Percentiles rank a stretch among this genome's conserved stretches.
Evolutionary conservation across 352 stramenopile species (phyloP).

Genomic region (Phytopythium kandeliae): DNA sequence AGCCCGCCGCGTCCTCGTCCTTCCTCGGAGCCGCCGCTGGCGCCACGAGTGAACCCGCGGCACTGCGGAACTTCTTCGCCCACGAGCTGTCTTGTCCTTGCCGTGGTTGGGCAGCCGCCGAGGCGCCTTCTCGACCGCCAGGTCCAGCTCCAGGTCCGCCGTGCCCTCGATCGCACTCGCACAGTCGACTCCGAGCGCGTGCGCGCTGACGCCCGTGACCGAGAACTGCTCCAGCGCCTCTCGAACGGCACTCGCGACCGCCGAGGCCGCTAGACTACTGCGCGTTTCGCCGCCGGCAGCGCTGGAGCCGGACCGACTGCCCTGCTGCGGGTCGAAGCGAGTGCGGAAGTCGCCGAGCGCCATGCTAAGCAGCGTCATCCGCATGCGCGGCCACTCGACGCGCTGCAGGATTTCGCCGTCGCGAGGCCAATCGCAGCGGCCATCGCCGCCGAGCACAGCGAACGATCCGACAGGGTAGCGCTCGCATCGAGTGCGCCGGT

Average conservation of each 20-base stretch:
- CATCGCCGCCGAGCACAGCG: conserved; percentile 23
- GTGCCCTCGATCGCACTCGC: conserved; percentile 2
- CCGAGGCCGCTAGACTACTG: background rate
- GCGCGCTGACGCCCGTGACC: conserved; percentile 11
- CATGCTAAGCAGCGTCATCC: conserved; percentile 16
- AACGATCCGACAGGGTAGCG: conserved; percentile 20
- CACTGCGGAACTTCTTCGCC: background rate
- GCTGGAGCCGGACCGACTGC: background rate
- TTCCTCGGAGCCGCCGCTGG: too few relatives aligned
- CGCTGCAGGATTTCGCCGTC: conserved; percentile 38
- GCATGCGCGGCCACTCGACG: conserved; percentile 25
- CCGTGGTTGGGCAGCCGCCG: background rate
- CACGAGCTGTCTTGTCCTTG: background rate
- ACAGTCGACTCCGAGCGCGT: conserved; percentile 4
- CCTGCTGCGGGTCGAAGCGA: background rate
- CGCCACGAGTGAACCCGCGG: too few relatives aligned
- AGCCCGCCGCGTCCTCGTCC: background rate
- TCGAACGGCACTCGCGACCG: conserved; percentile 9
- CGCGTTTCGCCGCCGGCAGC: background rate
- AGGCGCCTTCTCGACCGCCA: conserved; percentile 3
- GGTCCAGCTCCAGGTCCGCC: background rate
- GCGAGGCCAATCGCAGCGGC: conserved; percentile 17
- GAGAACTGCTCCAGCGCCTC: conserved; percentile 16
- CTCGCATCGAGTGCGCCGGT: conserved; percentile 23
- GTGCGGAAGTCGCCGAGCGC: conserved; percentile 7